Evolutionary conservation across 208 protist species (phyloP), one percentile per base, ranked within the genome.

Genomic region (Novymonas esmeraldas): DNA sequence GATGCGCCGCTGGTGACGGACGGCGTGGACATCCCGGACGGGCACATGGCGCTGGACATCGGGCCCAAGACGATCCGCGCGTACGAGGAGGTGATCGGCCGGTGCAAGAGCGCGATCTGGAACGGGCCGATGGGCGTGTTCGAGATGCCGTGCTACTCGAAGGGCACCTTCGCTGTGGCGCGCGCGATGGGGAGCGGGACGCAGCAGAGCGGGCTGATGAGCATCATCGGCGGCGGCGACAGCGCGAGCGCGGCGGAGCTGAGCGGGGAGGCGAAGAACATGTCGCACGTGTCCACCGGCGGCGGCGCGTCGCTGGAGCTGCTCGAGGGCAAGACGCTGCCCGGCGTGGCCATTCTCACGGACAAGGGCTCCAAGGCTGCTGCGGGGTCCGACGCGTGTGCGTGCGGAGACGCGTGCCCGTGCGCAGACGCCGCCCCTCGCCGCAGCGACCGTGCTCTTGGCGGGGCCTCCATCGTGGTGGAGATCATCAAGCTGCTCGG

Each of bases 241-340:
- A 99, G 98, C 62, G 98, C 96, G 42, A 98, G 97, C 18, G 89
- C 88, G 22, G 93, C 87, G 31, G 89, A 94, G 50, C 95, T 98
- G 75, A 91, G 87, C 44, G 86, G 89, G 11, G 76, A 96, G 49
- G 89, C 86, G 33, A 77, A 96, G 36, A 92, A 98, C 73, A 93
- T 99, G 55, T 95, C 84, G 51, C 98, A 99, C 79, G 94, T 99
- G 34, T 98, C 87, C 39, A 99, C 99, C 59, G 99, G 99, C 62
- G 99, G 99, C 61, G 99, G 98, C 73, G 99, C 99, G 10, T 98
- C 95, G 13, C 91, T 99, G 42, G 98, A 99, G 87, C 94, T 99
- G 38, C 93, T 99, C 7, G 98, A 99, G 84, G 99, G 98, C 60
- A 95, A 95, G 76, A 81, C 81, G 41, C 82, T 98, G 9, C 97